These are phyloP conservation scores for Echeveria elegans DNA, from an alignment of 164 flowering plant species.

Conservation along the genomic window DNA sequence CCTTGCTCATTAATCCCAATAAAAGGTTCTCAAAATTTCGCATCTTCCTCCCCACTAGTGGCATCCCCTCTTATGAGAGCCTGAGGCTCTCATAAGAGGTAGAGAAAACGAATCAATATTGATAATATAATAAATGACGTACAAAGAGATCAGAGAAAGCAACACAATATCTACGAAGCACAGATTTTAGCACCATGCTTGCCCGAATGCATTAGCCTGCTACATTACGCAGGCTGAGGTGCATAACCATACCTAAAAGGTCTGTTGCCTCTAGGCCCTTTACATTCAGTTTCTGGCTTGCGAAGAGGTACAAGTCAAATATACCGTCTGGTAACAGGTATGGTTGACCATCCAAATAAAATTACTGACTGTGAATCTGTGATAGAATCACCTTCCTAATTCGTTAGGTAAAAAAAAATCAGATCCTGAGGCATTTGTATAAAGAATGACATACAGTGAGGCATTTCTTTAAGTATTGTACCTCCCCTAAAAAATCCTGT, in stretches of 20 bases:
- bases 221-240: background rate
- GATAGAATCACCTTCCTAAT: too few species aligned
- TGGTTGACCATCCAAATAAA: background rate
- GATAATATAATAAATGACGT: slow-evolving; percentile 35
- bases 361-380: too few species aligned
- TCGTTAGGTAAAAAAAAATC: too few species aligned
- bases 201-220: slow-evolving; percentile 9
- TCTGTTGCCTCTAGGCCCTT: background rate
- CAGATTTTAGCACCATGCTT: slow-evolving; percentile 35
- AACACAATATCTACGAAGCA: slow-evolving; percentile 32
- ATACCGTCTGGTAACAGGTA: too few species aligned
- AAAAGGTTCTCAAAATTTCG: slow-evolving; percentile 26
- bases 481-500: too few species aligned
- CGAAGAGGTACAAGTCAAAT: background rate
- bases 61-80: background rate
- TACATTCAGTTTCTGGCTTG: background rate
- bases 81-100: slow-evolving; percentile 21
- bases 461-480: too few species aligned
- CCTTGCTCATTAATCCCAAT: slow-evolving; percentile 36
- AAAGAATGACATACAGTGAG: too few species aligned
- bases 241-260: background rate
- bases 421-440: too few species aligned
- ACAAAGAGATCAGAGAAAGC: slow-evolving; percentile 37
- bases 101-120: too few species aligned
- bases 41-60: background rate